Conservation (phyloP, 1,284 basidiomycete genomes). For the Tremellales sp. region DNA sequence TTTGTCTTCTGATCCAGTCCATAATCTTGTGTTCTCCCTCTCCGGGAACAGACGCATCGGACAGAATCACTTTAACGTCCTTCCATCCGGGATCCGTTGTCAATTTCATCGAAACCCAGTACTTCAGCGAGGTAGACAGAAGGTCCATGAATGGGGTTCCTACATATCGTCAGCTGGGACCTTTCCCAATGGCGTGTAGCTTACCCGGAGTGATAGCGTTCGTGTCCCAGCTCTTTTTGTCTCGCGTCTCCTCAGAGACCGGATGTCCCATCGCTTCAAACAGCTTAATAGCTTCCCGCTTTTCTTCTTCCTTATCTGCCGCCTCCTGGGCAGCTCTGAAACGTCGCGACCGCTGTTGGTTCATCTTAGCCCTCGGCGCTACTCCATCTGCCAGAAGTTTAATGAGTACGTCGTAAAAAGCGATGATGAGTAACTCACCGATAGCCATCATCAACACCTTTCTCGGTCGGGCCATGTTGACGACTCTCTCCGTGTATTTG, state of each 20-base stretch:
- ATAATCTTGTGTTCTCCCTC: conserved; percentile 99
- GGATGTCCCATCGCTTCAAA: conserved; percentile 95
- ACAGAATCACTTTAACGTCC: conserved; percentile 88
- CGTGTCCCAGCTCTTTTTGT: conserved; percentile 89
- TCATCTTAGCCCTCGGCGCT: conserved; percentile 98
- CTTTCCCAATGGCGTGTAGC: neutral
- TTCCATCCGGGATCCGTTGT: conserved; percentile 96
- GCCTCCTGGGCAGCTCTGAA: conserved; percentile 95
- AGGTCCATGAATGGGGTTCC: conserved; percentile 98
- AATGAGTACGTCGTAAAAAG: neutral
- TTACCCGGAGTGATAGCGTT: conserved; percentile 91
- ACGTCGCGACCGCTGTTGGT: conserved; percentile 93
- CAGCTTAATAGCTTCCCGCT: conserved; percentile 70
- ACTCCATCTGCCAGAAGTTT: conserved; percentile 75
- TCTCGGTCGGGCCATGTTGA: conserved; percentile 93
- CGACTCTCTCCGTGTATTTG: conserved; percentile 92
- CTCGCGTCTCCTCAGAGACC: conserved; percentile 76
- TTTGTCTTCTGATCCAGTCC: conserved; percentile 92
- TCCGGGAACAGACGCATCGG: conserved; percentile 93
- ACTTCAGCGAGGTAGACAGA: conserved; percentile 80
- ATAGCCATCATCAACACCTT: conserved; percentile 98
- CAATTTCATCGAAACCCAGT: conserved; percentile 95
- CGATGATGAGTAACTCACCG: conserved; percentile 54
- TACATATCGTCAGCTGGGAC: neutral
- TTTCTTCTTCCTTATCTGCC: conserved; percentile 84